Base-by-base conservation (phyloP, 495 filamentous ascomycete species). In the Paragyromitra xinjiangensis region DNA sequence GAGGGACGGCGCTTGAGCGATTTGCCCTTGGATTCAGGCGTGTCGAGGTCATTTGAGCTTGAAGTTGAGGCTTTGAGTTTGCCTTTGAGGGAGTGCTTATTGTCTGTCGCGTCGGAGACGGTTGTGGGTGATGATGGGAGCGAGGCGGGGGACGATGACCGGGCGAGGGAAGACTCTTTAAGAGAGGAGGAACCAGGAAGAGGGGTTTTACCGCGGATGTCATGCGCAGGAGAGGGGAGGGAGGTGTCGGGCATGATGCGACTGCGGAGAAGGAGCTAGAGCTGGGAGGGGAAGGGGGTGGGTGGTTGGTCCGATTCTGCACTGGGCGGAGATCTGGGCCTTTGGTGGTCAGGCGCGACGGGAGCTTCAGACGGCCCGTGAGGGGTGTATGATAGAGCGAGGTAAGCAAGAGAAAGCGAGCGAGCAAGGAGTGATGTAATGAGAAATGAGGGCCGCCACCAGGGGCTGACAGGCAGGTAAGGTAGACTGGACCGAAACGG, bases 131-230 rank as follows among this genome's bases (percentile, higher is more conserved):
- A 81, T 24, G 79, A 81, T 16, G 78, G 78, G 19, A 74, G 79
- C 40, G 79, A 81, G 8, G 68, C 19, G 55, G 79, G 79, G n/a
- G 78, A 66, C 48, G 79, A 77, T 9, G 78, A 72, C n/a, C 62
- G 74, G 6, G 77, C 62, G 26, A 78, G 50, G 4, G 77, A 78
- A n/a, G 77, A 79, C 11, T 73, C 77, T 26, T 79, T 79, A 14
- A 78, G 66, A 39, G 83, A 86, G 53, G 81, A 76, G 9, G 82
- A 69, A 26, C 78, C 80, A 34, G 75, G 85, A 73, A 53, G 53
- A 58, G 72, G 72, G 42, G 67, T 87, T 86, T 73, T 61, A 82
- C 71, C 71, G 78, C 51, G 64, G 81, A 40, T 82, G 78, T 78
- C 79, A 69, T 50, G 73, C 39, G 53, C 76, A 81, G 71, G 83